These are phyloP conservation scores for Verbena officinalis DNA, from an alignment of 257 asterid species.

Conservation along the genomic window DNA sequence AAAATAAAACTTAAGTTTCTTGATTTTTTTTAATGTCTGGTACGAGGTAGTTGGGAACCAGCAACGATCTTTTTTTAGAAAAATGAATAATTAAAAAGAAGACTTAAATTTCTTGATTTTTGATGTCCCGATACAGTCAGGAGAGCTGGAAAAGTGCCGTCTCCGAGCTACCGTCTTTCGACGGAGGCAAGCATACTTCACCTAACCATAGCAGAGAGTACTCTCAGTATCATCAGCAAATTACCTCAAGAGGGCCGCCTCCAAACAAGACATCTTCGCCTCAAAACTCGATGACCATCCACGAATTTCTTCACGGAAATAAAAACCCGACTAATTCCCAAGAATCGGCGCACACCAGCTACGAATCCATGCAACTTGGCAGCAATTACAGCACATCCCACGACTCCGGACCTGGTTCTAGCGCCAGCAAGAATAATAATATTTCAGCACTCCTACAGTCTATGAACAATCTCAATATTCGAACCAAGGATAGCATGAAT, in stretches of 20 bases:
- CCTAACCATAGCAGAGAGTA: conserved; percentile 32
- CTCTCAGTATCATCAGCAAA: conserved; percentile 25
- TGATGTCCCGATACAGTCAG: conserved; percentile 42
- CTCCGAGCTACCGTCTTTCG: conserved; percentile 36
- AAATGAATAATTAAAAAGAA: neutral
- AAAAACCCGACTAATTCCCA: conserved; percentile 31
- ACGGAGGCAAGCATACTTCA: conserved; percentile 38
- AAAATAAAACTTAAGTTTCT: no score
- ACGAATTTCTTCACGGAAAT: conserved; percentile 28
- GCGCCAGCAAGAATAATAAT: conserved; percentile 35
- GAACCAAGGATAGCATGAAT: conserved; percentile 23
- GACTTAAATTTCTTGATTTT: conserved; percentile 6
- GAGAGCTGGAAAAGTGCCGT: conserved; percentile 48
- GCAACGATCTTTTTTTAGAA: no score
- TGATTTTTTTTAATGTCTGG: neutral
- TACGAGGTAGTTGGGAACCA: no score
- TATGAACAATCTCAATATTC: conserved; percentile 29
- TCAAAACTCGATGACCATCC: conserved; percentile 28
- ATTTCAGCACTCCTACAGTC: conserved; percentile 33
- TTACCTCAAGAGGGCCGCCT: conserved; percentile 23
- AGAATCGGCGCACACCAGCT: conserved; percentile 37
- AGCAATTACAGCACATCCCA: conserved; percentile 37
- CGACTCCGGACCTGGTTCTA: conserved; percentile 30
- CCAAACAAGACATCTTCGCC: conserved; percentile 34
- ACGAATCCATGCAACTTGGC: conserved; percentile 29